Percentiles rank a stretch among this genome's conserved stretches.
These are phyloP conservation scores for Clonostachys rhizophaga DNA, from an alignment of 2,329 filamentous ascomycete species.

Conservation along the genomic window DNA sequence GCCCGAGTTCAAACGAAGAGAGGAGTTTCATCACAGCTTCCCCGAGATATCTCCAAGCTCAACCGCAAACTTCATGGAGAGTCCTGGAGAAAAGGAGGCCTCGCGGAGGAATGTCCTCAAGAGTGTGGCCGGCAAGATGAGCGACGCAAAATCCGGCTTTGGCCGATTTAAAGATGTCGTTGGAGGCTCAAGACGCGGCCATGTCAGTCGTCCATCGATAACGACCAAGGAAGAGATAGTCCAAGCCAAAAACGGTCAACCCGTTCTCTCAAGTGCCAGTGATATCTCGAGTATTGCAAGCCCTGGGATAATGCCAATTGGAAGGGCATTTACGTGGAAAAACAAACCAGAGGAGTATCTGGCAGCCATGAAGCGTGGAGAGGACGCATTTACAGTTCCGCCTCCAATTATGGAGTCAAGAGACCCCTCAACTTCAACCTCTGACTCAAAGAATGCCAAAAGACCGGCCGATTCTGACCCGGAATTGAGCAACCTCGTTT, in stretches of 20 bases:
- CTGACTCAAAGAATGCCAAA: slow-evolving; percentile 8
- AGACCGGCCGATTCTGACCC: slow-evolving; percentile 14
- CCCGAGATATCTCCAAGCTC: slow-evolving; percentile 38
- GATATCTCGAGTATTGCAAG: slow-evolving; percentile 3
- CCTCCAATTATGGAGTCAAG: slow-evolving; percentile 10
- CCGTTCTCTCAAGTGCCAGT: not conserved
- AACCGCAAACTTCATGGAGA: slow-evolving; percentile 39
- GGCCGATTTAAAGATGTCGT: slow-evolving; percentile 84
- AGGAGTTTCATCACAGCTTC: slow-evolving; percentile 39
- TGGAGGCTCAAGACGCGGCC: slow-evolving; percentile 52
- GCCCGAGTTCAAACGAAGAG: slow-evolving; percentile 33
- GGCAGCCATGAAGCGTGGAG: slow-evolving; percentile 26
- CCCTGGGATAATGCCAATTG: slow-evolving; percentile 4
- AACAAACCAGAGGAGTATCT: slow-evolving; percentile 58
- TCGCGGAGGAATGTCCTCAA: slow-evolving; percentile 68
- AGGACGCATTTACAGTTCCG: not conserved
- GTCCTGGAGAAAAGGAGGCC: slow-evolving; percentile 48
- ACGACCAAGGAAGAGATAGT: slow-evolving; percentile 44
- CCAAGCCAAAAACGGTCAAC: not conserved
- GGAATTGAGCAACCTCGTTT: slow-evolving; percentile 20
- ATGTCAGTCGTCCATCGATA: slow-evolving; percentile 45
- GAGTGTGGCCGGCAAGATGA: slow-evolving; percentile 73
- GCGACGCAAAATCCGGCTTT: slow-evolving; percentile 76
- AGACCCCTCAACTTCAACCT: slow-evolving; percentile 17
- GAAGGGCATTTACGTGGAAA: slow-evolving; percentile 58